Conservation (phyloP, 2,329 filamentous ascomycete genomes). For the Exophiala aquamarina region DNA sequence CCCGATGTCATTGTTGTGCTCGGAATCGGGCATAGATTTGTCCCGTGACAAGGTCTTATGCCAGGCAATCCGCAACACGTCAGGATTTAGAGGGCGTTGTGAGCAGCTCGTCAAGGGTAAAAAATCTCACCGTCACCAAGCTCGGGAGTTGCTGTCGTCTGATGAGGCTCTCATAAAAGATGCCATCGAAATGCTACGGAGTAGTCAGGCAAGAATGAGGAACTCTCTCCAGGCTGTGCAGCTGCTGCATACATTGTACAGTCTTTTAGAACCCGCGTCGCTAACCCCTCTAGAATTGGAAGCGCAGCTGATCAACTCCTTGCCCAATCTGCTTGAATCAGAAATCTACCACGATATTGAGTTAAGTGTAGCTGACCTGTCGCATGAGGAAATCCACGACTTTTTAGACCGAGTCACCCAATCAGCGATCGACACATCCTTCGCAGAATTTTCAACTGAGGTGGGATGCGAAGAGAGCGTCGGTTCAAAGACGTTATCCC, state of each 20-base stretch:
- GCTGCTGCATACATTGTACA: background rate
- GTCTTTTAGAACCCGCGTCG: background rate
- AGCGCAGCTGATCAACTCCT: background rate
- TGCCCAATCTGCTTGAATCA: background rate
- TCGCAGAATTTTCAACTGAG: background rate
- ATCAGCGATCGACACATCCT: background rate
- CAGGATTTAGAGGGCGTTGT: constrained; percentile 51
- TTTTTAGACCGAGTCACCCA: background rate
- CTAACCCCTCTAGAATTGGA: background rate
- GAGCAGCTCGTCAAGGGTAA: constrained; percentile 40
- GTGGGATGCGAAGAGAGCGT: too few species aligned
- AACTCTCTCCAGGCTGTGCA: background rate
- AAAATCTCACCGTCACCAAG: constrained; percentile 32
- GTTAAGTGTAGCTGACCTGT: background rate
- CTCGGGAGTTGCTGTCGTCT: constrained; percentile 50
- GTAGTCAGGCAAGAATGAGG: background rate
- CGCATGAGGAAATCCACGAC: background rate
- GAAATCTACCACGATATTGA: constrained; percentile 1
- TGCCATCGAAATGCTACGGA: constrained; percentile 29
- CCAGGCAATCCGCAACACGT: constrained; percentile 56
- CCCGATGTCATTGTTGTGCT: constrained; percentile 49
- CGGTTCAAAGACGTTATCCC: too few species aligned
- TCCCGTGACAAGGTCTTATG: constrained; percentile 41
- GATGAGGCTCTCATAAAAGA: constrained; percentile 49
- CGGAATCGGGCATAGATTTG: constrained; percentile 25